Percentiles rank a stretch among this genome's conserved stretches.
Conservation (phyloP, 768 basidiomycete species). For the Mycena vitilis region DNA sequence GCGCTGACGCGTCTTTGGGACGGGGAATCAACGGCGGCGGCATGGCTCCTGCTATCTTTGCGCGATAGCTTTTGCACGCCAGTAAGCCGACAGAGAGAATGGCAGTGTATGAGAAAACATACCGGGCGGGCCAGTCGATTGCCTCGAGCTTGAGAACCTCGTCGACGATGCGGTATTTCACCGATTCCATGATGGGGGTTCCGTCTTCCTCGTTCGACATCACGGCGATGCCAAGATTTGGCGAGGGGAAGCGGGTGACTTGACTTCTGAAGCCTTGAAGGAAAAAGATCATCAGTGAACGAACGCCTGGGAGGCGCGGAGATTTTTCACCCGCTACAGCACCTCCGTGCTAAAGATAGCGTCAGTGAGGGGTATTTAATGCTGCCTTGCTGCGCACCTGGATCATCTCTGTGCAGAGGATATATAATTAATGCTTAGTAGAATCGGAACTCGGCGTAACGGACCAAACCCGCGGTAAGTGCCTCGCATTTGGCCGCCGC, state of each 20-base stretch:
- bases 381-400: conserved; percentile 17
- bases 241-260: conserved; percentile 36
- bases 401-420: conserved; percentile 24
- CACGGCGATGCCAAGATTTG: conserved; percentile 41
- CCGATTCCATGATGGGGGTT: conserved; percentile 30
- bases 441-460: background rate
- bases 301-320: background rate
- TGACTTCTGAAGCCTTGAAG: conserved; percentile 36
- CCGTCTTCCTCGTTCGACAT: conserved; percentile 44
- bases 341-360: conserved; percentile 34
- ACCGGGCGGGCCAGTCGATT: conserved; percentile 44
- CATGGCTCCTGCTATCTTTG: background rate
- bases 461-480: conserved; percentile 43
- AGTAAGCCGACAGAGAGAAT: background rate
- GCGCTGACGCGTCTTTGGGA: conserved; percentile 31
- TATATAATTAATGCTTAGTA: conserved; percentile 2
- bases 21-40: conserved; percentile 32
- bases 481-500: conserved; percentile 38
- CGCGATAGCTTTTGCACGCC: conserved; percentile 13
- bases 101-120: background rate
- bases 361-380: background rate
- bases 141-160: conserved; percentile 36
- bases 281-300: background rate
- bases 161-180: conserved; percentile 44
- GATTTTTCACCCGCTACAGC: conserved; percentile 19